A percentile compares a stretch with the other conserved stretches of the same genome.
Evolutionary conservation across 805 yeast species (phyloP).

Genomic region (Candida maris): DNA sequence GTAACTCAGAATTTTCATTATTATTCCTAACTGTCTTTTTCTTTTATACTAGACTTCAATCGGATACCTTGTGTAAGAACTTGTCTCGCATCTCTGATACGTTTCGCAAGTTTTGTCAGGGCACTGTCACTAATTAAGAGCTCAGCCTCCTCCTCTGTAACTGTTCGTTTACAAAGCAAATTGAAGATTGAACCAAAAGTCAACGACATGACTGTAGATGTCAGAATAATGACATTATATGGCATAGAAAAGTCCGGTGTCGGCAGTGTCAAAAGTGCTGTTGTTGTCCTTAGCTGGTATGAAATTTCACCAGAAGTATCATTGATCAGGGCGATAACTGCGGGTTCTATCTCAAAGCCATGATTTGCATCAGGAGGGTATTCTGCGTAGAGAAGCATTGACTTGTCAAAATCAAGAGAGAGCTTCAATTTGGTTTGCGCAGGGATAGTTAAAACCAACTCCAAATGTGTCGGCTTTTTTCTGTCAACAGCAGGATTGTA

Average conservation of each 20-base stretch:
- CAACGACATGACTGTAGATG: conserved; percentile 90
- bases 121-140: conserved; percentile 16
- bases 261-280: conserved; percentile 82
- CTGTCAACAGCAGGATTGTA: conserved; percentile 82
- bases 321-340: conserved; percentile 59
- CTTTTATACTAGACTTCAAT: too few species aligned
- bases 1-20: too few species aligned
- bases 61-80: too few species aligned
- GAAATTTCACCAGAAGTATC: conserved; percentile 13
- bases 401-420: conserved; percentile 81
- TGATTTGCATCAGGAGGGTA: conserved; percentile 99
- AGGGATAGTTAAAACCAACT: conserved; percentile 63
- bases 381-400: conserved; percentile 78
- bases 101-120: conserved; percentile 15
- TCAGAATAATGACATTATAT: conserved; percentile 89
- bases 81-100: too few species aligned
- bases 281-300: conserved; percentile 72
- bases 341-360: conserved; percentile 93
- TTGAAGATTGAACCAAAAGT: conserved; percentile 87
- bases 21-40: too few species aligned
- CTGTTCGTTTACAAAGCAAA: conserved; percentile 65
- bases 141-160: conserved; percentile 71
- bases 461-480: conserved; percentile 76
- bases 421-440: conserved; percentile 56
- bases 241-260: conserved; percentile 99